Evolutionary conservation across 805 yeast genomes (phyloP), one percentile per base, ranked within the genome.

Genomic region (Saccharomycopsis malanga): DNA sequence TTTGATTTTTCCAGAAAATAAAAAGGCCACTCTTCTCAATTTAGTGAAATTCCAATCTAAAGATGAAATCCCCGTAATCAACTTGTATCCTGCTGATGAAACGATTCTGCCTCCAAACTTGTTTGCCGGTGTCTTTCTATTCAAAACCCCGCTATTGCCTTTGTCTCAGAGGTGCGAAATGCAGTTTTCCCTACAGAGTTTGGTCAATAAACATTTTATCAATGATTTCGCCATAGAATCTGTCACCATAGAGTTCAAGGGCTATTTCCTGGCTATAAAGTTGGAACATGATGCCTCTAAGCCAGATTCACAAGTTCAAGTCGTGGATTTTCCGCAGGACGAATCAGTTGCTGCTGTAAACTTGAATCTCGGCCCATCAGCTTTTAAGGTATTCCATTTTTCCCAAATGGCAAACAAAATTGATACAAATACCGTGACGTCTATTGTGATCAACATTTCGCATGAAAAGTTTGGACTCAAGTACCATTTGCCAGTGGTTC

Each of bases 101-200:
- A 15, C 40, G 17, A 20, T 20, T 3, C 4, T 29, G 10, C 45
- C 45, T 15, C 56, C 57, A 40, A 58, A 59, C 24, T 38, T 61
- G 2, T 54, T 61, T 34, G 53, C 56, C n/a, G 49, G 56, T 2
- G 53, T 52, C 14, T 53, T 58, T 3, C 30, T 61, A 1, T 61
- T 62, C 47, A 54, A 52, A 34, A 30, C 45, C 2, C 20, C 37
- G 0, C 39, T 52, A 6, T 53, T 58, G 4, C 52, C 64, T 2
- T 21, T 58, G 23, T 52, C 59, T 0, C 45, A 54, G 7, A n/a
- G 40, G 0, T 34, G 52, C 29, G 32, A 47, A 1, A 50, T 69
- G 7, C 75, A 71, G 49, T 1, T 71, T 4, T 48, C 50, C 1
- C 36, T 71, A 18, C 52, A 49, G 24, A 48, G 32, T 34, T 30